Conservation (phyloP, 345 rosid species). For the Acer yangbiense region DNA sequence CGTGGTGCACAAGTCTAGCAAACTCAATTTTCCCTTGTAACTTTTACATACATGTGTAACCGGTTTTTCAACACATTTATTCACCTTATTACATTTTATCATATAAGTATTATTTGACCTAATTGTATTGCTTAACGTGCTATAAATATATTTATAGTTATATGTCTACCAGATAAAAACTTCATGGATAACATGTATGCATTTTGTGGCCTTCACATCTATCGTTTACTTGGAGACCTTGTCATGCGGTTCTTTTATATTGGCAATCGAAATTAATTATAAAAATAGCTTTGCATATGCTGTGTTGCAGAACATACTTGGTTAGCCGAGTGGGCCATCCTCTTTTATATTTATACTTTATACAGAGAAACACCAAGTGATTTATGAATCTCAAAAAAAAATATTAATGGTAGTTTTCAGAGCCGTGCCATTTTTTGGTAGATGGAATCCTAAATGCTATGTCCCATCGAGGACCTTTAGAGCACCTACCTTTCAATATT, state of each 20-base stretch:
- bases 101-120: no score
- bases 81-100: no score
- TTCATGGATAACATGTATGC: neutral
- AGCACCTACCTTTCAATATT: neutral
- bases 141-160: neutral
- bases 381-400: neutral
- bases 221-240: neutral
- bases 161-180: neutral
- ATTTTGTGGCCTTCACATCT: slow-evolving; percentile 1
- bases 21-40: no score
- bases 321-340: neutral
- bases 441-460: neutral
- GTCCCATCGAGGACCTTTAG: slow-evolving; percentile 5
- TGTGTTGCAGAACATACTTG: neutral
- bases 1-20: no score
- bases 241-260: no score
- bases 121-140: no score
- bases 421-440: neutral
- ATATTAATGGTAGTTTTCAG: neutral
- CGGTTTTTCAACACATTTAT: no score
- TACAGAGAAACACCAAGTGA: neutral
- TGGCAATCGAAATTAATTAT: no score
- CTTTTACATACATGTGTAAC: no score
- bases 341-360: no score
- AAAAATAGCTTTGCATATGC: neutral